phyloP scores from a whole-genome alignment of 2,329 filamentous ascomycete genomes.

The Sclerotinia subarctica region DNA sequence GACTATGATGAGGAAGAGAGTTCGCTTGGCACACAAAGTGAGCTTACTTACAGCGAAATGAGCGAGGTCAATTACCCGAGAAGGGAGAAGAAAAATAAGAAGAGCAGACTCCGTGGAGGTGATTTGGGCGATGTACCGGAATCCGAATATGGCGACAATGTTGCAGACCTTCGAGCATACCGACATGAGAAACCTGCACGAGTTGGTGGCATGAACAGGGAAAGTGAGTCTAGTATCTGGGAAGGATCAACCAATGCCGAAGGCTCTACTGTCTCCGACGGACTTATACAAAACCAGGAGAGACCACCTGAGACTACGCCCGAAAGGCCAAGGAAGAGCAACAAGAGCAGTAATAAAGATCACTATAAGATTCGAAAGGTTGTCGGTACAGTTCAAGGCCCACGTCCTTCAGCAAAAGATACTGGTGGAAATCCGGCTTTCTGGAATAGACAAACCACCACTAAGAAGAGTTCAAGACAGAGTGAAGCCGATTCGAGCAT shows the following conservation, averaged over 20 bases:
- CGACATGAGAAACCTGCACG: constrained; percentile 81
- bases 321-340: constrained; percentile 36
- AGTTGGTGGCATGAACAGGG: constrained; percentile 84
- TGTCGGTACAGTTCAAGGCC: constrained; percentile 22
- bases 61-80: constrained; percentile 33
- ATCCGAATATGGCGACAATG: constrained; percentile 52
- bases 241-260: constrained; percentile 67
- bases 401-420: constrained; percentile 19
- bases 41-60: constrained; percentile 30
- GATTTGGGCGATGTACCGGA: constrained; percentile 26
- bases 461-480: constrained; percentile 19
- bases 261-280: constrained; percentile 41
- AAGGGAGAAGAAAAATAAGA: constrained; percentile 35
- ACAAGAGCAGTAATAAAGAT: constrained; percentile 32
- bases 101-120: constrained; percentile 37
- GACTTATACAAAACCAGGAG: constrained; percentile 58
- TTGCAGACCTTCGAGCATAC: constrained; percentile 71
- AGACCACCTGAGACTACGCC: constrained; percentile 55
- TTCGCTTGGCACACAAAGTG: constrained; percentile 25
- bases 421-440: constrained; percentile 18
- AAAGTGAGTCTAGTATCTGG: constrained; percentile 74
- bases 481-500: constrained; percentile 14
- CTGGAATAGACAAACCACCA: constrained; percentile 24
- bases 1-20: constrained; percentile 35
- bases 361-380: constrained; percentile 37